These are phyloP conservation scores for Cryomyces antarcticus DNA, from an alignment of 495 filamentous ascomycete genomes.

Conservation along the genomic window DNA sequence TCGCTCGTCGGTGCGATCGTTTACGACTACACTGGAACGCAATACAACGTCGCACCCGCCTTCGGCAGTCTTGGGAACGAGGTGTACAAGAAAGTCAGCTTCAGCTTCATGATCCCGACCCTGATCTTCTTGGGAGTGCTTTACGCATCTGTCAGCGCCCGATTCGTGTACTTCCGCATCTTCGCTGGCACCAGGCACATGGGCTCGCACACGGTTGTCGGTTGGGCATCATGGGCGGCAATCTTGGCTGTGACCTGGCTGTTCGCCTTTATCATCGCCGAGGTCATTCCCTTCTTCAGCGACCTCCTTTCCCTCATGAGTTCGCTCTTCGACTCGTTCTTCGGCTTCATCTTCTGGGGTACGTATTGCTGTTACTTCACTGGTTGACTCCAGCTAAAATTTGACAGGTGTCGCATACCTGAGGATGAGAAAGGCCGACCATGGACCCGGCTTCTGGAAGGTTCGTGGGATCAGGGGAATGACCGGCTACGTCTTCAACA, in stretches of 20 bases:
- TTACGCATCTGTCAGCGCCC: constrained; percentile 70
- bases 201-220: constrained; percentile 56
- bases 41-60: constrained; percentile 64
- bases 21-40: constrained; percentile 64
- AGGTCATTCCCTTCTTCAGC: constrained; percentile 81
- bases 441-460: constrained; percentile 38
- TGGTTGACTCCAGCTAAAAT: no score
- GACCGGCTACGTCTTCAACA: constrained; percentile 40
- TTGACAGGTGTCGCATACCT: constrained; percentile 36
- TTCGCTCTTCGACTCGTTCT: constrained; percentile 79
- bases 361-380: constrained; percentile 12
- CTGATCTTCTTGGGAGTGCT: constrained; percentile 76
- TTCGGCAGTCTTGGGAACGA: constrained; percentile 59
- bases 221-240: constrained; percentile 55
- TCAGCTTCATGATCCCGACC: constrained; percentile 85
- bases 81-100: constrained; percentile 59
- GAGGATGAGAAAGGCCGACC: constrained; percentile 54
- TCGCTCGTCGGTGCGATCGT: constrained; percentile 52
- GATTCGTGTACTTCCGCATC: constrained; percentile 68
- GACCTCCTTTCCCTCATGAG: constrained; percentile 72
- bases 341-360: constrained; percentile 90
- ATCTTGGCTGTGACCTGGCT: constrained; percentile 61
- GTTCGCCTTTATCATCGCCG: constrained; percentile 61
- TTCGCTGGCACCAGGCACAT: constrained; percentile 61
- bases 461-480: constrained; percentile 39